Base-by-base conservation (phyloP, 2,329 filamentous ascomycete genomes). In the Lasiodiplodia sp. region DNA sequence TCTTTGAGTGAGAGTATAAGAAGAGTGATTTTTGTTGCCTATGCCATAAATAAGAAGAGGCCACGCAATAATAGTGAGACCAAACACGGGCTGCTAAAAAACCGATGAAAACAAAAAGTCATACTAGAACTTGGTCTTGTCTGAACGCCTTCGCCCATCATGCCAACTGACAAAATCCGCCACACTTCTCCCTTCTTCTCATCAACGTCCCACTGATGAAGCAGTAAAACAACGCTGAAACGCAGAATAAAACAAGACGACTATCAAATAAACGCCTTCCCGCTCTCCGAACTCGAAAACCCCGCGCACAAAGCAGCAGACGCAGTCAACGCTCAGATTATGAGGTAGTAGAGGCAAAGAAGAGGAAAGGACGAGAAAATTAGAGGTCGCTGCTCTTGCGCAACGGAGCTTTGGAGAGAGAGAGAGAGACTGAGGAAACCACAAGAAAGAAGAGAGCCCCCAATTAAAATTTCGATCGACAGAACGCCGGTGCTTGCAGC, bases 401-500 rank as follows among this genome's bases (percentile, higher is more conserved):
- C 60, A 64, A 64, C 58, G 6, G 58, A 44, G 58, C 11, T 11
- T 49, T 21, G 34, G 40, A 49, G 58, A 62, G 53, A 37, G 55
- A 37, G 55, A 37, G 55, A 49, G 25, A 51, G 25, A 64, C 44
- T 51, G 44, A 52, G 47, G 60, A 64, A 64, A 64, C 60, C 44
- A 34, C 47, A 64, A 52, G 60, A 64, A 64, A 64, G 58, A 63
- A 63, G 60, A 64, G 60, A 64, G 60, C 60, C 60, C 60, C 60
- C 60, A 34, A 64, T 64, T 64, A 64, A 64, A 64, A 64, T 64
- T 64, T 64, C 60, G 60, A 64, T 64, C 60, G 60, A 64, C 60
- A 64, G 58, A 64, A 64, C 60, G 47, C 60, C 60, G 47, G 60
- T 64, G 60, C 60, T 64, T 52, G 60, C 60, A 64, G 60, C 60